phyloP scores from a whole-genome alignment of 352 stramenopile species.

The Thraustochytrium sp. region DNA sequence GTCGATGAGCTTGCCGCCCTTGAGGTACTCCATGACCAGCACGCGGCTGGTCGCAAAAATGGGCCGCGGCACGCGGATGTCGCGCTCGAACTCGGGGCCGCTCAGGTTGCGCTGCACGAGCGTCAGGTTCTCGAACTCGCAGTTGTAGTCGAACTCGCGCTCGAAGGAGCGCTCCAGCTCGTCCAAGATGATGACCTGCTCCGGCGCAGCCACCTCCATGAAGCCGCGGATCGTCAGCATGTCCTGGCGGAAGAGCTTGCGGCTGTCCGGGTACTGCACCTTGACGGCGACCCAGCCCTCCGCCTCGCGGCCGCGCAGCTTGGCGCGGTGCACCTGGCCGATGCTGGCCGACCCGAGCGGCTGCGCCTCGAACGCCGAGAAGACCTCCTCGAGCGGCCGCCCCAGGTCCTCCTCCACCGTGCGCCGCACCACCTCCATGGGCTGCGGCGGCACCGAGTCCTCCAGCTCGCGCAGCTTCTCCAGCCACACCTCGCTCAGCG shows the following conservation, averaged over 20 bases:
- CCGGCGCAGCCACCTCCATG: conserved; percentile 83
- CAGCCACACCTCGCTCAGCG: conserved; percentile 24
- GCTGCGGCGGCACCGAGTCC: conserved; percentile 29
- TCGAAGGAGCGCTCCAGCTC: conserved; percentile 95
- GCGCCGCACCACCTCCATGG: not conserved
- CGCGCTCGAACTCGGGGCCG: not conserved
- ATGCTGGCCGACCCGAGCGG: conserved; percentile 54
- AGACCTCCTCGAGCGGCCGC: conserved; percentile 45
- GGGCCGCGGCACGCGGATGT: conserved; percentile 66
- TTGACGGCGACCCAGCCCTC: conserved; percentile 65
- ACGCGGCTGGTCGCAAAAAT: conserved; percentile 84
- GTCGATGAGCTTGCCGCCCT: conserved; percentile 71
- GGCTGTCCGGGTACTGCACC: conserved; percentile 87
- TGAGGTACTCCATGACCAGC: conserved; percentile 88
- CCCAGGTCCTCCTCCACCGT: conserved; percentile 10
- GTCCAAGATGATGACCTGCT: conserved; percentile 83
- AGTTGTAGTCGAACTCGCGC: conserved; percentile 92
- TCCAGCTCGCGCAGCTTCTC: conserved; percentile 35
- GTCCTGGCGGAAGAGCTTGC: conserved; percentile 86
- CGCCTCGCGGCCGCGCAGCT: not conserved
- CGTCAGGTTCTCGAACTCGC: conserved; percentile 74
- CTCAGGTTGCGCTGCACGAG: not conserved
- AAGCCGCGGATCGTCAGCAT: conserved; percentile 93
- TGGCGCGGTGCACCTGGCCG: conserved; percentile 50
- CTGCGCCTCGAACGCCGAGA: conserved; percentile 49